Conservation (phyloP, 495 filamentous ascomycete species). For the Emericellopsis terricola region DNA sequence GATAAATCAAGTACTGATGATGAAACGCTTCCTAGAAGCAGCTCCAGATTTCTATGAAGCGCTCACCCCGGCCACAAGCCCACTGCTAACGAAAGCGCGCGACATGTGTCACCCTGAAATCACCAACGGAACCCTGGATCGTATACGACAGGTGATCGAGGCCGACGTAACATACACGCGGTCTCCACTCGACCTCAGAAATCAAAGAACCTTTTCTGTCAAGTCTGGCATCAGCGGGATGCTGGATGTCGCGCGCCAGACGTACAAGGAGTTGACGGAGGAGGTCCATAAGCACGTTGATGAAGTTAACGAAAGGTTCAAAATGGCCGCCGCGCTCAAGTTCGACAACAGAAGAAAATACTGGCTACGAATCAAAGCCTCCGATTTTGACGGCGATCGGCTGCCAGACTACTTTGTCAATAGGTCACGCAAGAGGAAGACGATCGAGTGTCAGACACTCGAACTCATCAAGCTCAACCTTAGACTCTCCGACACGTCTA, state of each 20-base stretch:
- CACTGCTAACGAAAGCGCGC: conserved; percentile 45
- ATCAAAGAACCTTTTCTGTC: conserved; percentile 85
- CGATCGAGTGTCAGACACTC: conserved; percentile 72
- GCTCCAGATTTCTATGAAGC: conserved; percentile 51
- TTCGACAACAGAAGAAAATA: conserved; percentile 66
- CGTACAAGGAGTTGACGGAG: conserved; percentile 67
- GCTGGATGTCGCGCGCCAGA: conserved; percentile 71
- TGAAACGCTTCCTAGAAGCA: conserved; percentile 63
- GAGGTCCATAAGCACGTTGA: conserved; percentile 56
- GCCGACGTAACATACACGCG: conserved; percentile 63
- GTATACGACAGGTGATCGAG: conserved; percentile 62
- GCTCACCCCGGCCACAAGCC: conserved; percentile 44
- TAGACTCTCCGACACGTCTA: conserved; percentile 57
- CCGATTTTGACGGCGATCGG: conserved; percentile 40
- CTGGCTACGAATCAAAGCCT: conserved; percentile 50
- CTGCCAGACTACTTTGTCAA: conserved; percentile 68
- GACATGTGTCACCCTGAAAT: conserved; percentile 46
- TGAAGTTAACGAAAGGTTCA: conserved; percentile 41
- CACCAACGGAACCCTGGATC: conserved; percentile 35
- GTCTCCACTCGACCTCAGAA: conserved; percentile 68
- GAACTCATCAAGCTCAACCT: conserved; percentile 60
- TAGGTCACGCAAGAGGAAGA: conserved; percentile 46
- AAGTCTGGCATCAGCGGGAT: conserved; percentile 75
- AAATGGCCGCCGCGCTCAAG: conserved; percentile 44
- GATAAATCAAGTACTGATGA: conserved; percentile 69